Percentiles rank a stretch among this genome's conserved stretches.
Evolutionary conservation across 2,329 filamentous ascomycete species (phyloP).

Genomic region (Venturia nashicola): DNA sequence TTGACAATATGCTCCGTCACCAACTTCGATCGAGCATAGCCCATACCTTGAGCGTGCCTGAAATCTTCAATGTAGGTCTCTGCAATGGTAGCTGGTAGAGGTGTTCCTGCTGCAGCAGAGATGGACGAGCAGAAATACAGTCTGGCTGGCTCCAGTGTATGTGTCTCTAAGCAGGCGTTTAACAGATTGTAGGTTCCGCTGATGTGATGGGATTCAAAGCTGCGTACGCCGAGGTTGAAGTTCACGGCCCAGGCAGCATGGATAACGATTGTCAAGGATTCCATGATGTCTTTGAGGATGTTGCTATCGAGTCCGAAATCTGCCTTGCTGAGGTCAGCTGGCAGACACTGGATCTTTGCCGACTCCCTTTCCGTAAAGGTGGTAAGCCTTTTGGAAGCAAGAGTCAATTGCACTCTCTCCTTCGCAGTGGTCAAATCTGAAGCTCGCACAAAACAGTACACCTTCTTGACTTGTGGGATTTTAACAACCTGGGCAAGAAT

Average conservation of each 20-base stretch:
- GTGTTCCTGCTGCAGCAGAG: not conserved
- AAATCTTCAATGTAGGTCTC: not conserved
- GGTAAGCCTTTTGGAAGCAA: not conserved
- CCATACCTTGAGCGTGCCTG: conserved; percentile 34
- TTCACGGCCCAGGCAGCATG: conserved; percentile 45
- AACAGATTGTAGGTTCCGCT: conserved; percentile 11
- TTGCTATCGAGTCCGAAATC: conserved; percentile 12
- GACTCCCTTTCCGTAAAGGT: not conserved
- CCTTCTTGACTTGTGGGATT: conserved; percentile 19
- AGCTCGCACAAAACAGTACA: conserved; percentile 43
- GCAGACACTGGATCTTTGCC: not conserved
- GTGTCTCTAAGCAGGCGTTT: not conserved
- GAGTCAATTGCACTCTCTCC: conserved; percentile 8
- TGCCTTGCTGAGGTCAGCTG: not conserved
- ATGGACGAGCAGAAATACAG: not conserved
- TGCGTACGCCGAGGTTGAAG: conserved; percentile 40
- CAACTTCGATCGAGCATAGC: conserved; percentile 39
- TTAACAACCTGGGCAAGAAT: conserved; percentile 30
- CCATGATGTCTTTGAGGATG: conserved; percentile 13
- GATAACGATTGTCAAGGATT: conserved; percentile 30
- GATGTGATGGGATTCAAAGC: conserved; percentile 37
- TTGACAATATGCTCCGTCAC: conserved; percentile 35
- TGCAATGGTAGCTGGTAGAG: not conserved
- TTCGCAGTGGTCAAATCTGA: conserved; percentile 21
- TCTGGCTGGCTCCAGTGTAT: not conserved